These are phyloP conservation scores for Lentinula sp. DNA, from an alignment of 768 basidiomycete species.

Conservation along the genomic window DNA sequence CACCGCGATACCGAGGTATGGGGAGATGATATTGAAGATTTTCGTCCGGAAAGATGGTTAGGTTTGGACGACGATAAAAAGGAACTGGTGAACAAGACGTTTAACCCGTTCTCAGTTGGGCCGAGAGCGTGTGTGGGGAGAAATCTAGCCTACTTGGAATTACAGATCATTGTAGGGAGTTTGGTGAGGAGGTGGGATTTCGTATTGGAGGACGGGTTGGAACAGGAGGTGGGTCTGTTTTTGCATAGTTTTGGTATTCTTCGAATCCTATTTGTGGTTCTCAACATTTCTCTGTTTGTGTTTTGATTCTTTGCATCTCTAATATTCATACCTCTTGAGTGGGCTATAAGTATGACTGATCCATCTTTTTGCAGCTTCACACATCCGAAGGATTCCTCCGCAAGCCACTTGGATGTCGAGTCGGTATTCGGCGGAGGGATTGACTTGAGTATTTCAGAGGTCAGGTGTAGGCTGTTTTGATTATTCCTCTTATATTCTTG, in stretches of 20 bases:
- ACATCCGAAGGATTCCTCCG: conserved; percentile 84
- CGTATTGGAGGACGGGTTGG: conserved; percentile 50
- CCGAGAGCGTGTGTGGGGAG: conserved; percentile 83
- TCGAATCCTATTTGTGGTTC: conserved; percentile 4
- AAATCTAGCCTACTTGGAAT: conserved; percentile 75
- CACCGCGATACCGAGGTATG: conserved; percentile 68
- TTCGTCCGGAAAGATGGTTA: conserved; percentile 83
- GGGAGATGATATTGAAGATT: conserved; percentile 73
- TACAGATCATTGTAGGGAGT: conserved; percentile 77
- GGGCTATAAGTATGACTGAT: no score
- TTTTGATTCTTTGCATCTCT: not conserved
- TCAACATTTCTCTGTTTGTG: conserved; percentile 8
- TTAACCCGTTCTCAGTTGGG: conserved; percentile 83
- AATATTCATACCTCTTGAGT: no score
- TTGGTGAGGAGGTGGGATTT: conserved; percentile 73
- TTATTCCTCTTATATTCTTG: no score
- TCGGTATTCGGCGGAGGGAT: conserved; percentile 67
- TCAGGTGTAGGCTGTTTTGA: no score
- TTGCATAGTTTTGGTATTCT: not conserved
- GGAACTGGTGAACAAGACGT: conserved; percentile 57
- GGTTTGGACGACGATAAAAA: conserved; percentile 52
- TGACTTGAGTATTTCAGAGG: not conserved
- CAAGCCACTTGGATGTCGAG: conserved; percentile 68
- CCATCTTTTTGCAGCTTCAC: conserved; percentile 39
- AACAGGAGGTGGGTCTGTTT: conserved; percentile 40